Evolutionary conservation across 129 eudicot genomes (phyloP).

Genomic region (Deinandra increscens): DNA sequence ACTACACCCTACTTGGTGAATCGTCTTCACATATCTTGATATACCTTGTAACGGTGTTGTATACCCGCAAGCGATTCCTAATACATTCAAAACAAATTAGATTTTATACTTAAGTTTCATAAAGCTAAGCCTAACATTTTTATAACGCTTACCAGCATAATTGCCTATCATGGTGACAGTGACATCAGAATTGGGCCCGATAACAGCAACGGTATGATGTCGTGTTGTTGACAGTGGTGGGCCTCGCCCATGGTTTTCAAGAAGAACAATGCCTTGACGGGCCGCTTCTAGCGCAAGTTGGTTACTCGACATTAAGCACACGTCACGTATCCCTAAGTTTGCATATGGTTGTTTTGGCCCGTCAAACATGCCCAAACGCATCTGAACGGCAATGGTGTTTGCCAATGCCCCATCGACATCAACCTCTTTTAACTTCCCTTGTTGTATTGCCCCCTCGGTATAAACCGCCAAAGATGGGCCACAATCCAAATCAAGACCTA

Average conservation of each 20-base stretch:
- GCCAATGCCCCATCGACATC: slow-evolving; percentile 68
- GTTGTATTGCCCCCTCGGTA: slow-evolving; percentile 67
- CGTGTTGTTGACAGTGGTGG: slow-evolving; percentile 60
- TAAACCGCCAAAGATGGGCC: slow-evolving; percentile 80
- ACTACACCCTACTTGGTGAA: slow-evolving; percentile 71
- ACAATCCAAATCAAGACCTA: slow-evolving; percentile 97
- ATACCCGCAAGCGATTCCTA: slow-evolving; percentile 82
- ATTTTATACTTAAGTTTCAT: not conserved
- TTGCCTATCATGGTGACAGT: slow-evolving; percentile 94
- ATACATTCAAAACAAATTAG: slow-evolving; percentile 1
- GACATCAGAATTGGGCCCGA: slow-evolving; percentile 92
- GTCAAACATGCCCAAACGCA: slow-evolving; percentile 95
- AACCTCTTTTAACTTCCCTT: slow-evolving; percentile 55
- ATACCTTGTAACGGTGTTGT: slow-evolving; percentile 86
- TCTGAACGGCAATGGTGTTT: slow-evolving; percentile 64
- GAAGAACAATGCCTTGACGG: slow-evolving; percentile 85
- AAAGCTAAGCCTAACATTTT: not conserved
- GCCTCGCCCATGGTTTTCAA: slow-evolving; percentile 53
- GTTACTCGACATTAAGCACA: slow-evolving; percentile 65
- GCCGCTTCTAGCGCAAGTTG: slow-evolving; percentile 93
- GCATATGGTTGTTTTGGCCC: slow-evolving; percentile 71
- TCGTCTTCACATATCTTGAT: slow-evolving; percentile 66
- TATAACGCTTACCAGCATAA: slow-evolving; percentile 64
- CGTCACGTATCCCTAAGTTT: slow-evolving; percentile 71
- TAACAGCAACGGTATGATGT: slow-evolving; percentile 71